phyloP scores from a whole-genome alignment of 202 grass and related monocot species.

The Eragrostis tef region DNA sequence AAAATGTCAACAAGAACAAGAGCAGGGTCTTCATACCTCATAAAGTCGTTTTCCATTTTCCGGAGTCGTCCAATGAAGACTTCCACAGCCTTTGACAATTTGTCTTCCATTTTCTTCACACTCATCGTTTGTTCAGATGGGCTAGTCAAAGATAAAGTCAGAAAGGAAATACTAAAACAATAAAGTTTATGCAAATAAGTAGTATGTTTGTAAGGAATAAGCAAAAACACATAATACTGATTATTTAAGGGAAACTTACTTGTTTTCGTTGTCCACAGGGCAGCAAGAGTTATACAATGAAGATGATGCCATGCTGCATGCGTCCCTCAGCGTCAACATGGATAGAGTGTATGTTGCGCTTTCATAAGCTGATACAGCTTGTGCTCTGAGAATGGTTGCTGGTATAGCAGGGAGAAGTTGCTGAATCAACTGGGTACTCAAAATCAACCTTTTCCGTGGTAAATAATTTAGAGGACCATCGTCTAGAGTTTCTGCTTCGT shows the following conservation, averaged over 20 bases:
- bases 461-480: slow-evolving; percentile 58
- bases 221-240: slow-evolving; percentile 26
- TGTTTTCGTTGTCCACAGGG: slow-evolving; percentile 61
- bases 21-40: slow-evolving; percentile 57
- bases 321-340: slow-evolving; percentile 72
- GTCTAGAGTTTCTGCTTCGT: slow-evolving; percentile 78
- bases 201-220: slow-evolving; percentile 38
- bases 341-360: slow-evolving; percentile 70
- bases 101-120: slow-evolving; percentile 61
- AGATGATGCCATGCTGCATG: slow-evolving; percentile 74
- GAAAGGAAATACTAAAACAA: slow-evolving; percentile 35
- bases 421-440: slow-evolving; percentile 85
- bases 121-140: slow-evolving; percentile 54
- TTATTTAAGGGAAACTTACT: slow-evolving; percentile 57
- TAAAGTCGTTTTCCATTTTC: slow-evolving; percentile 79
- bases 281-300: slow-evolving; percentile 51
- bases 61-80: slow-evolving; percentile 79
- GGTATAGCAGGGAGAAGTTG: slow-evolving; percentile 88
- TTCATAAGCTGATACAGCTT: slow-evolving; percentile 81
- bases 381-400: slow-evolving; percentile 71
- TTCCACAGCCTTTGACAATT: slow-evolving; percentile 70
- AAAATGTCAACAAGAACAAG: not conserved
- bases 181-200: not conserved
- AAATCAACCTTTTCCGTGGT: slow-evolving; percentile 67
- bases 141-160: slow-evolving; percentile 57